Conservation (phyloP, 176 grass and related monocot genomes). For the Rhynchospora tenuis region DNA sequence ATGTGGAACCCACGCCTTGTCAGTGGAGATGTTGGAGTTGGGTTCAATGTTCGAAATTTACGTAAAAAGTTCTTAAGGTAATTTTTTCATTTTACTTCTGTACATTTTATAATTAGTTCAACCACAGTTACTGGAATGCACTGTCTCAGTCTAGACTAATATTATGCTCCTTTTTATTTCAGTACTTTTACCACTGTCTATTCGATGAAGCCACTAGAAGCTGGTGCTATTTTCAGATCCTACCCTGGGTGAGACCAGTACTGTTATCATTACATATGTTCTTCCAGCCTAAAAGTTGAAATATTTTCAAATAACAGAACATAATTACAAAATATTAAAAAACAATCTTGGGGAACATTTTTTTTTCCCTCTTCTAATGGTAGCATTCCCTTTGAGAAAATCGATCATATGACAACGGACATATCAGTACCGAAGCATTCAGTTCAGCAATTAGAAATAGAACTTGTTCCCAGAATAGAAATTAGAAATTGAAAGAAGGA, state of each 20-base stretch:
- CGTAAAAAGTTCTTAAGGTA: slow-evolving; percentile 82
- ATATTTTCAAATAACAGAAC: background rate
- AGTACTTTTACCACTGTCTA: slow-evolving; percentile 96
- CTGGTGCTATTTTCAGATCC: slow-evolving; percentile 88
- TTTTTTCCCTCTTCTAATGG: background rate
- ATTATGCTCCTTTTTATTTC: slow-evolving; percentile 18
- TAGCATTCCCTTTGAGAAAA: background rate
- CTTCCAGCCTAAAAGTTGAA: background rate
- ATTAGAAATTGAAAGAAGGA: background rate
- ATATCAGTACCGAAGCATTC: background rate
- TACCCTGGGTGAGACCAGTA: slow-evolving; percentile 65
- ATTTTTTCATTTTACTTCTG: slow-evolving; percentile 10
- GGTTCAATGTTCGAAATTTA: slow-evolving; percentile 89
- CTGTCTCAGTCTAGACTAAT: slow-evolving; percentile 2
- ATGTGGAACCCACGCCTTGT: slow-evolving; percentile 99
- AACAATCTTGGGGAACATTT: background rate
- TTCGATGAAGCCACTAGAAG: slow-evolving; percentile 78
- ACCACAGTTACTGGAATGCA: background rate
- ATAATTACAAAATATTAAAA: background rate
- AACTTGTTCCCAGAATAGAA: background rate
- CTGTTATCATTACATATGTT: background rate
- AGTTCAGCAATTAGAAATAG: background rate
- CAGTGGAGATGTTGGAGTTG: slow-evolving; percentile 91
- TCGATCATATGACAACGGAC: background rate
- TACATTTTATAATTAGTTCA: background rate